Evolutionary conservation across 2,329 filamentous ascomycete genomes (phyloP), one percentile per base, ranked within the genome.

Genomic region (Venturia nashicola): DNA sequence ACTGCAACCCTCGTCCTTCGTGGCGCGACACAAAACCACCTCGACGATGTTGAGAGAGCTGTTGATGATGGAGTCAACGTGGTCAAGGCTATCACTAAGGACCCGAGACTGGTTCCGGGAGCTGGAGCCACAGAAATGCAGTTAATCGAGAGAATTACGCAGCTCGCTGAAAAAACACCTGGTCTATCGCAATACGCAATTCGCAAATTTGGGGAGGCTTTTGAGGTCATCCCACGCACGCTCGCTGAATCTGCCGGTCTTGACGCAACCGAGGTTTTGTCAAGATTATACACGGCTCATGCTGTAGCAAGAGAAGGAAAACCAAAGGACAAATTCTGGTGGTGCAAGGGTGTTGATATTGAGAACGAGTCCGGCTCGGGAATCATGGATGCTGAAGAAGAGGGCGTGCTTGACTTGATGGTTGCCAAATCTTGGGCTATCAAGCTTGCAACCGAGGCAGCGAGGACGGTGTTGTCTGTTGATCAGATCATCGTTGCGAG

Each of bases 401-500:
- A 92, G 71, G 91, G 91, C 62, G 97, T 99, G 69, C 82, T 99
- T 64, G 95, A 99, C 74, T 82, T 99, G 54, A 83, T 97, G 78
- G 86, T 92, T 66, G 86, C 89, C 68, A 99, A 99, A 83, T 87
- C 86, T 73, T 97, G 92, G 93, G 94, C 94, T 59, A 96, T 99
- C 76, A 94, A 94, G 79, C 82, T 99, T 68, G 95, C 94, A 44
- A 97, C 93, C 32, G 94, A 99, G 78, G 88, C 94, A 48, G 93
- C 91, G 62, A 85, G 94, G 71, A 99, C 94, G 59, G 89, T 99
- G 39, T 80, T 99, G 68, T 96, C 91, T 59, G 94, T 99, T 46
- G 94, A 99, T 77, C 95, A 99, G 79, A 99, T 99, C 73, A 99
- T 99, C 74, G 94, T 99, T 65, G 92, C 95, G 67, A 86, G 93